Conservation (phyloP, 345 rosid species). For the Populus ilicifolia region DNA sequence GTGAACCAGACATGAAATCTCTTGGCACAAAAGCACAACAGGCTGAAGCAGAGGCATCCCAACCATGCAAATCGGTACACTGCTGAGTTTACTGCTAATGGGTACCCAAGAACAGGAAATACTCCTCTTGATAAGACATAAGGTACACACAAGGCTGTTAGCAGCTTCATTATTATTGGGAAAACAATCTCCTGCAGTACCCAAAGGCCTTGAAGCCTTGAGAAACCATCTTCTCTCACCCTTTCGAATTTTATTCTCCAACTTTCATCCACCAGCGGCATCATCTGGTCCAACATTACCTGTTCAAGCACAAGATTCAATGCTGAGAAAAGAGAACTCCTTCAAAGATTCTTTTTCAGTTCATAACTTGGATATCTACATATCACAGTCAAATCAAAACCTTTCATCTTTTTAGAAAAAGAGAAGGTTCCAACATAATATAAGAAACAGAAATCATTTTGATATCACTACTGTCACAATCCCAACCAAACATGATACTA, state of each 20-base stretch:
- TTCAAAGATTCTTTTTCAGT: neutral
- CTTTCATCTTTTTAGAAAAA: neutral
- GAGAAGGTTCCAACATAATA: neutral
- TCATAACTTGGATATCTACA: neutral
- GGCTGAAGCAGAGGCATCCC: conserved; percentile 79
- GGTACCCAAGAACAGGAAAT: conserved; percentile 88
- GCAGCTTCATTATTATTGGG: conserved; percentile 88
- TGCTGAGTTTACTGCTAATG: conserved; percentile 83
- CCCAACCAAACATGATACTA: neutral
- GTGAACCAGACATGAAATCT: conserved; percentile 93
- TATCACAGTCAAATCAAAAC: neutral
- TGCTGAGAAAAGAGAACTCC: neutral
- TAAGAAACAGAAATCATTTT: neutral
- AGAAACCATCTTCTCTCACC: conserved; percentile 92
- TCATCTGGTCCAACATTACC: conserved; percentile 98
- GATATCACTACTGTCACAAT: neutral
- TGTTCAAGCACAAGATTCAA: conserved; percentile 20
- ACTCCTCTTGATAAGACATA: conserved; percentile 89
- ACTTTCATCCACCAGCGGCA: conserved; percentile 88
- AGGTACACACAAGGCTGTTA: conserved; percentile 93
- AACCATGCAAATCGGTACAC: conserved; percentile 97
- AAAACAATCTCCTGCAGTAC: conserved; percentile 82
- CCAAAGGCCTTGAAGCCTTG: conserved; percentile 91
- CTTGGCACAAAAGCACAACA: conserved; percentile 73
- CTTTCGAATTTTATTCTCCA: conserved; percentile 93